Evolutionary conservation across 2,329 filamentous ascomycete species (phyloP), one percentile per base, ranked within the genome.

Genomic region (Colletotrichum theobromicola): DNA sequence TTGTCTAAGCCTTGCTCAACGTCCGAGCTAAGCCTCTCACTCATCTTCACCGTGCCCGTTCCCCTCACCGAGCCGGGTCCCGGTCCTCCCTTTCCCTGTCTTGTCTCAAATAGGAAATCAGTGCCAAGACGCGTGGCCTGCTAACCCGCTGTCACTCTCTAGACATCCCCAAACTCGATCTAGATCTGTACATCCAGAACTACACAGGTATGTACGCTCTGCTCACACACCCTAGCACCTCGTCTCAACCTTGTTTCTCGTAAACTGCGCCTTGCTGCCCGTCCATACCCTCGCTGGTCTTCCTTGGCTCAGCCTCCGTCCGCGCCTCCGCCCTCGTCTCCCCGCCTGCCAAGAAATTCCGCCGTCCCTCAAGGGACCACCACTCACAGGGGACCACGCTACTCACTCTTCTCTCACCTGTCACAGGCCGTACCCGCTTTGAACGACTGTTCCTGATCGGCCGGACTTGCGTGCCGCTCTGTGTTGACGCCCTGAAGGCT

Each of bases 131-230:
- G 67, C 72, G 72, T 73, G 67, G 67, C 67, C 67, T 70, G 70
- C 70, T 75, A 69, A 75, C 65, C 32, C 32, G 30, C 42, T 64
- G 63, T 64, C 65, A 68, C 75, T 55, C 60, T 57, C 67, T 63
- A 71, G 76, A 77, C 37, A 67, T 53, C 8, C 96, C 96, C 12
- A 98, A 96, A 81, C 93, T 98, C 78, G 97, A 98, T 80, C 90
- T 99, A 55, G 95, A 98, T 75, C 91, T 94, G 46, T 98, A 98
- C 84, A 94, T 98, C 64, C 90, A 93, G 77, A 98, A 98, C 81
- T 99, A 98, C 84, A 89, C 88, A 82, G 95, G 96, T 96, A 85
- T 60, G 42, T 50, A 50, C 42, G 42, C 42, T 50, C 42, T 50
- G 86, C 77, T 7, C n/a, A 46, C 61, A 46, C 28, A 28, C 50